These are phyloP conservation scores for Rhytidiadelphus loreus DNA, from an alignment of 225 moss, liverwort and hornwort species.

Conservation along the genomic window DNA sequence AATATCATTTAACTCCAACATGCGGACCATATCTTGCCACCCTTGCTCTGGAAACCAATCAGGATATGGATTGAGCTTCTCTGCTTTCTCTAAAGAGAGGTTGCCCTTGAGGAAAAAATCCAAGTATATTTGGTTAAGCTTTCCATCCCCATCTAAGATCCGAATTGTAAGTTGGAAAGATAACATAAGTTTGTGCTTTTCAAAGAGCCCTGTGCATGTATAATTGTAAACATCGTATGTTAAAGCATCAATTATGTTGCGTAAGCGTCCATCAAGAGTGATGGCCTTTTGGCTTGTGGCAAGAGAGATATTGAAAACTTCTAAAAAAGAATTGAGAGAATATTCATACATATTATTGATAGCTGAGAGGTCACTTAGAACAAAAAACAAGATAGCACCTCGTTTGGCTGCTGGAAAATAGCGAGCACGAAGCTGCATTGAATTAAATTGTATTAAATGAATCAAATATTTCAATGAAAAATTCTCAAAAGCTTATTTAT, in stretches of 20 bases:
- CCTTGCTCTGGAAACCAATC: slow-evolving; percentile 81
- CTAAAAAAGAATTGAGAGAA: slow-evolving; percentile 76
- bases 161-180: slow-evolving; percentile 77
- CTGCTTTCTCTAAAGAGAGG: slow-evolving; percentile 49
- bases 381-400: slow-evolving; percentile 85
- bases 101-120: slow-evolving; percentile 91
- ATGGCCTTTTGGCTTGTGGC: slow-evolving; percentile 55
- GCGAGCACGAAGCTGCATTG: slow-evolving; percentile 55
- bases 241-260: slow-evolving; percentile 78
- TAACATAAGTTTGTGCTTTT: slow-evolving; percentile 86
- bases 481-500: neutral
- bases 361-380: slow-evolving; percentile 51
- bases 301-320: slow-evolving; percentile 75
- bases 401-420: slow-evolving; percentile 84
- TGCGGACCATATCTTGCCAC: slow-evolving; percentile 73
- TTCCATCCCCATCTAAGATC: slow-evolving; percentile 68
- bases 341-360: slow-evolving; percentile 98
- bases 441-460: neutral
- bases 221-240: slow-evolving; percentile 85
- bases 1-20: slow-evolving; percentile 34
- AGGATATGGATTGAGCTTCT: slow-evolving; percentile 43
- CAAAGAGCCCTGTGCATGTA: slow-evolving; percentile 72
- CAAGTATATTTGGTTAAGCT: slow-evolving; percentile 54
- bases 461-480: neutral
- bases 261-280: slow-evolving; percentile 66